Conservation (phyloP, 495 filamentous ascomycete genomes). For the Tuber magnatum region DNA sequence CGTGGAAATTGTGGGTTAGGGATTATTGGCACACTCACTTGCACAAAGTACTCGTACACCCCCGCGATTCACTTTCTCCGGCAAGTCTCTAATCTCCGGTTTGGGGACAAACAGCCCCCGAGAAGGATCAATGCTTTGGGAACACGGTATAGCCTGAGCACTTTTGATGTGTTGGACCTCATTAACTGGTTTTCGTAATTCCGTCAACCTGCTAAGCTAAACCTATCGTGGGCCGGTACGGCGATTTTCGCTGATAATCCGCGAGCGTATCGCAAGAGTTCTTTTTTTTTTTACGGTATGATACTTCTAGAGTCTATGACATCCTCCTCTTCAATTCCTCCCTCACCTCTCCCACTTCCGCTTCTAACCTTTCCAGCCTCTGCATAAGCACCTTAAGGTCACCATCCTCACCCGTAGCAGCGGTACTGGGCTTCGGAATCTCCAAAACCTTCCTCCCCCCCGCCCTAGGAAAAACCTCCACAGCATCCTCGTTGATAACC, state of each 20-base stretch:
- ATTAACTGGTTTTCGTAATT: background rate
- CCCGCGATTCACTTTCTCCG: too few relatives aligned
- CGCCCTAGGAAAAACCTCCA: background rate
- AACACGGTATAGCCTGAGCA: background rate
- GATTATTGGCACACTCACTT: too few relatives aligned
- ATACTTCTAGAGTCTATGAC: background rate
- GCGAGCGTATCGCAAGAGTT: too few relatives aligned
- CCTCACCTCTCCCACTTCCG: conserved; percentile 17
- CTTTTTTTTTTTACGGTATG: too few relatives aligned
- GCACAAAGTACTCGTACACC: too few relatives aligned
- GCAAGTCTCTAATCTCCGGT: background rate
- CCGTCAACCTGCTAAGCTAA: background rate
- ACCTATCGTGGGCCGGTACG: background rate
- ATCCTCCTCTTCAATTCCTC: conserved; percentile 19
- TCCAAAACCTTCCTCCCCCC: background rate
- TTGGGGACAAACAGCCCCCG: background rate
- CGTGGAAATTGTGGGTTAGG: background rate
- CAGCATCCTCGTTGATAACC: conserved; percentile 45
- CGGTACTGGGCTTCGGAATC: background rate
- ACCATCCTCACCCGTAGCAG: background rate
- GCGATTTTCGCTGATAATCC: background rate
- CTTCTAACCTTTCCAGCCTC: conserved; percentile 18
- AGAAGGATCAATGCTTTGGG: background rate
- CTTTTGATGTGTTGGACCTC: background rate
- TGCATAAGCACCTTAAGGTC: conserved; percentile 22